Evolutionary conservation across 768 basidiomycete species (phyloP).

Genomic region (Phlebiopsis flavidoalba): DNA sequence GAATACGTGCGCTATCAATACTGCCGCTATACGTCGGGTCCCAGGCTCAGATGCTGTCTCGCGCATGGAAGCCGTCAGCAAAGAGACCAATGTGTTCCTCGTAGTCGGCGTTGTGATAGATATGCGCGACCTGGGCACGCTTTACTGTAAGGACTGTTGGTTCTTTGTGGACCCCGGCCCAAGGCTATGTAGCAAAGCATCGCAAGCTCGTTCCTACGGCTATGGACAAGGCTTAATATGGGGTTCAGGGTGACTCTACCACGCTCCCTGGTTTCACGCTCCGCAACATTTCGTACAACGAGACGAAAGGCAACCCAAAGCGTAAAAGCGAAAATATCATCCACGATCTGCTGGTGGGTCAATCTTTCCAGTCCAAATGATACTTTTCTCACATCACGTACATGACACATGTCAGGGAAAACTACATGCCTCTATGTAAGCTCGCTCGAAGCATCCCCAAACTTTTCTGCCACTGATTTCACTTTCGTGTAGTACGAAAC

Average conservation of each 20-base stretch:
- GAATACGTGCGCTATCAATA: conserved; percentile 52
- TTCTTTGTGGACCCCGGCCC: conserved; percentile 49
- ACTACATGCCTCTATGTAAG: conserved; percentile 60
- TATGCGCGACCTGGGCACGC: conserved; percentile 54
- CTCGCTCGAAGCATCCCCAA: background rate
- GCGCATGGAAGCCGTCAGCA: conserved; percentile 44
- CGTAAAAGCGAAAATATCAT: conserved; percentile 43
- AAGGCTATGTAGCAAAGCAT: conserved; percentile 55
- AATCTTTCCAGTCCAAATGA: background rate
- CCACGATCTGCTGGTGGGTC: conserved; percentile 54
- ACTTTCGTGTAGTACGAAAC: conserved; percentile 41
- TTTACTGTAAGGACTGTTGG: conserved; percentile 58
- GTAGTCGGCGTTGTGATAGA: conserved; percentile 47
- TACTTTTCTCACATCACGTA: background rate
- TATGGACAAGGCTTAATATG: conserved; percentile 58
- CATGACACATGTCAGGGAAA: conserved; percentile 45
- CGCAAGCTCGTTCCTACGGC: conserved; percentile 63
- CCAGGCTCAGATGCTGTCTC: conserved; percentile 42
- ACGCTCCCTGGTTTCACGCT: conserved; percentile 48
- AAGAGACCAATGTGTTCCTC: conserved; percentile 45
- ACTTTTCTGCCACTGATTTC: too few species aligned
- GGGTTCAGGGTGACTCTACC: conserved; percentile 45
- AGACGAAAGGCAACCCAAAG: conserved; percentile 13
- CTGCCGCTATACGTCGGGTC: conserved; percentile 49
- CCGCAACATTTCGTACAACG: conserved; percentile 30